Base-by-base conservation (phyloP, 1,139 yeast species). In the Lodderomyces pseudojiufengensis region DNA sequence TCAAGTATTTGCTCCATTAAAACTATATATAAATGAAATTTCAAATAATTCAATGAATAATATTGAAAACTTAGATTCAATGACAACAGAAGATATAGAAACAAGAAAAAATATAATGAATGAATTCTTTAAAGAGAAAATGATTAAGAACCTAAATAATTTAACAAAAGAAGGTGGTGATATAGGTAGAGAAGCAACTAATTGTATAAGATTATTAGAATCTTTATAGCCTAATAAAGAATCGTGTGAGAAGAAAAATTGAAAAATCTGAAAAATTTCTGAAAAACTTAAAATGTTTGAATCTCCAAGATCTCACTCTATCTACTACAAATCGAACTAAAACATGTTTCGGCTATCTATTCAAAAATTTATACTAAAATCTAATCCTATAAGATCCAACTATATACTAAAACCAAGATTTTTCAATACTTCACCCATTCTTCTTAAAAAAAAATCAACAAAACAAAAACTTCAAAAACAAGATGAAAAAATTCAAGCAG, bases 101-200 rank as follows among this genome's bases (percentile, higher is more conserved):
- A 81, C 88, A 2, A 69, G 97, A 47, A 59, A 73, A 26, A 70
- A 70, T 38, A 65, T 82, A 1, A 58, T 82, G 44, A 52, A 66
- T 24, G 81, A 76, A 37, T 68, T 73, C n/a, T 80, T 78, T 50
- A 50, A 62, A 35, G 57, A 56, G 1, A 76, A 76, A 8, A 63
- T 84, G 45, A 36, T 51, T 16, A 65, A 65, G 35, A 85, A 86
- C 31, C 63, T 84, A 21, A 65, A 59, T 2, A 63, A 65, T 27
- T 54, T 78, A 29, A 55, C 76, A 8, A 79, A 78, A 48, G 95
- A 85, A 49, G 90, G 88, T 8, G 94, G 94, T 3, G 88, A 82
- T 41, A 63, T 73, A 9, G 92, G 88, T 3, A 73, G 80, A 43
- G 70, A 68, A 33, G 82, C 86, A 9, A 70, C 70, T 35, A 49